A percentile compares a stretch with the other conserved stretches of the same genome.
phyloP scores from a whole-genome alignment of 176 grass and related monocot genomes.

The Otatea glauca region DNA sequence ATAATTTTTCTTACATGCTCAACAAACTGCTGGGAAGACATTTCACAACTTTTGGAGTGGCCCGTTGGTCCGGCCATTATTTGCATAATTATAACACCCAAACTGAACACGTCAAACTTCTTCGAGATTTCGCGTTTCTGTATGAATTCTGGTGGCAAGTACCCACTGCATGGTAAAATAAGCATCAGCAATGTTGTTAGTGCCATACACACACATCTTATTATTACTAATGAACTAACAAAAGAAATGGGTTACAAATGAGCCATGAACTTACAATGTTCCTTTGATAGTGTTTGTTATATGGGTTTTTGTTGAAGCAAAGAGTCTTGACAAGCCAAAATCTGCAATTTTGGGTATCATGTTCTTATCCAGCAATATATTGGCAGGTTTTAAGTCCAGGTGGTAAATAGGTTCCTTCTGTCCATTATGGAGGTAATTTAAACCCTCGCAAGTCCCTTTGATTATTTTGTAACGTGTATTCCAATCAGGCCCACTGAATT shows the following conservation, averaged over 20 bases:
- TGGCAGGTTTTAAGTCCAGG: constrained; percentile 2
- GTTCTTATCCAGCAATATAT: constrained; percentile 12
- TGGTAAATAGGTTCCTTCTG: not conserved
- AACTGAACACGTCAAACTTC: constrained; percentile 2
- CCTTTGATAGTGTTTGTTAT: not conserved
- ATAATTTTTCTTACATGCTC: not conserved
- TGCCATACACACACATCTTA: too few species aligned
- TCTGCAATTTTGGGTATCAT: not conserved
- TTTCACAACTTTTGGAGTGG: not conserved
- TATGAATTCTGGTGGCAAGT: constrained; percentile 2
- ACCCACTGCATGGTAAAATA: constrained; percentile 26
- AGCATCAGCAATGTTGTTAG: too few species aligned
- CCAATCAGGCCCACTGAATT: too few species aligned
- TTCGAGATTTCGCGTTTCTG: not conserved
- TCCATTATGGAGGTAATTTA: constrained; percentile 10
- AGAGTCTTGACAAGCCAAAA: not conserved
- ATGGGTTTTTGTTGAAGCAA: not conserved
- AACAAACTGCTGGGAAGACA: not conserved
- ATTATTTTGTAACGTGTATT: too few species aligned
- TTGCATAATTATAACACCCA: not conserved
- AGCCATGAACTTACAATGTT: too few species aligned
- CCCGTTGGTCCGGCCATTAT: not conserved
- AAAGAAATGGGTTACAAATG: too few species aligned
- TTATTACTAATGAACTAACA: too few species aligned
- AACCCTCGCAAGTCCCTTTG: not conserved